Evolutionary conservation across 768 basidiomycete species (phyloP), one percentile per base, ranked within the genome.

Genomic region (Rhodotorula kratochvilovae): DNA sequence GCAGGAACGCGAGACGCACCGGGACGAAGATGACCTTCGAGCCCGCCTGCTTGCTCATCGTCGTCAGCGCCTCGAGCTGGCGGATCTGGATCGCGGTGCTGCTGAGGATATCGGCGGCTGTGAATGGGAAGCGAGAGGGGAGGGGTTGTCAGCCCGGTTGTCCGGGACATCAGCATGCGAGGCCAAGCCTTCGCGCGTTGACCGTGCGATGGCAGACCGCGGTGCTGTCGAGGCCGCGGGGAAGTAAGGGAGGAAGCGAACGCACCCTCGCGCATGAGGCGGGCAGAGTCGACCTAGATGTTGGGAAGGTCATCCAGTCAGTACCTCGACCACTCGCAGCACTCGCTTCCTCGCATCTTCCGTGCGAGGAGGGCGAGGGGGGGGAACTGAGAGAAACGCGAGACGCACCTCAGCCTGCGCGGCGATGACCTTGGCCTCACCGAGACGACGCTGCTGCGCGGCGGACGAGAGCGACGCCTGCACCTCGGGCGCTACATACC

Each of bases 21-120:
- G 67, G 67, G 0, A 63, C 61, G 46, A 97, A 96, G 66, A 96
- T 85, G 74, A 95, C 92, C 81, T 96, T 96, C 84, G 85, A 87
- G 75, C 84, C 84, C 2, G 42, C 39, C 27, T 16, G 6, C n/a
- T n/a, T 29, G 3, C 42, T 25, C 58, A 59, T 59, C 78, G 87
- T 85, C 85, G 96, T 92, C 74, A 97, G 85, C 59, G 93, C 91
- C 81, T 99, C 95, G 73, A 98, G 86, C 80, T 97, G 95, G 70
- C 95, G 85, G 80, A 97, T 97, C 81, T 96, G 93, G 92, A 97
- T 96, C 65, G 95, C 95, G 31, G 95, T 92, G 19, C 88, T 90
- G 13, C 46, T 48, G 23, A 31, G 79, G n/a, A 59, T 59, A n/a
- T 59, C 58, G 42, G 58, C 58, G 5, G 58, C 56, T 53, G n/a